A percentile compares a stretch with the other conserved stretches of the same genome.
Conservation (phyloP, 345 rosid species). For the Eucalyptus polybractea region DNA sequence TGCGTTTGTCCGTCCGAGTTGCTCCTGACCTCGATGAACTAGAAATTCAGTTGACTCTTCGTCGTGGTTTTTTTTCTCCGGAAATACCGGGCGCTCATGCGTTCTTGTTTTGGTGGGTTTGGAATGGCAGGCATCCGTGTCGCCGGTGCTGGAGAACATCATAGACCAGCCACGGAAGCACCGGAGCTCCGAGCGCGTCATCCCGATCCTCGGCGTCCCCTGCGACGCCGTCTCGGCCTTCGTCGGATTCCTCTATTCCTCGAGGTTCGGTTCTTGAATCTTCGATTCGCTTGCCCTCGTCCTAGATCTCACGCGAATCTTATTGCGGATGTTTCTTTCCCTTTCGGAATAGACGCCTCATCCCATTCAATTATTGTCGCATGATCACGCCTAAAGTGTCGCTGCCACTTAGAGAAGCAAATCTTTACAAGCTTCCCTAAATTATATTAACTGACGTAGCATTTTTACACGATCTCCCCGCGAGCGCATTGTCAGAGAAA, state of each 20-base stretch:
- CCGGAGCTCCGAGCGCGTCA: constrained; percentile 18
- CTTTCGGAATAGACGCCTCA: neutral
- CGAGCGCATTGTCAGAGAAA: neutral
- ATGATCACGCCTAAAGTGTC: neutral
- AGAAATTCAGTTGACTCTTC: neutral
- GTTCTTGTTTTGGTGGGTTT: neutral
- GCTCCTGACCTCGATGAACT: neutral
- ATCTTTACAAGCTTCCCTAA: neutral
- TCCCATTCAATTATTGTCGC: neutral
- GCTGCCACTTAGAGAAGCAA: neutral
- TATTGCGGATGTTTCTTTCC: neutral
- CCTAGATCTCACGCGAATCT: neutral
- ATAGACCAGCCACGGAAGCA: constrained; percentile 24
- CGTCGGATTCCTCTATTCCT: constrained; percentile 22
- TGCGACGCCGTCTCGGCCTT: constrained; percentile 27
- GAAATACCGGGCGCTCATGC: neutral
- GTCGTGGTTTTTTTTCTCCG: neutral
- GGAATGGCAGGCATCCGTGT: constrained; percentile 13
- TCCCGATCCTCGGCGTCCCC: constrained; percentile 31
- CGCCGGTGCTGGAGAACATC: constrained; percentile 25
- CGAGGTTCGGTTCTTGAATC: constrained; percentile 8
- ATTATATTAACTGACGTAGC: neutral
- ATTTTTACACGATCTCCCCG: neutral
- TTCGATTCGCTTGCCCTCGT: neutral
- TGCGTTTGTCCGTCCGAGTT: neutral